Conservation (phyloP, 2,329 filamentous ascomycete species). For the Chalara sp. region DNA sequence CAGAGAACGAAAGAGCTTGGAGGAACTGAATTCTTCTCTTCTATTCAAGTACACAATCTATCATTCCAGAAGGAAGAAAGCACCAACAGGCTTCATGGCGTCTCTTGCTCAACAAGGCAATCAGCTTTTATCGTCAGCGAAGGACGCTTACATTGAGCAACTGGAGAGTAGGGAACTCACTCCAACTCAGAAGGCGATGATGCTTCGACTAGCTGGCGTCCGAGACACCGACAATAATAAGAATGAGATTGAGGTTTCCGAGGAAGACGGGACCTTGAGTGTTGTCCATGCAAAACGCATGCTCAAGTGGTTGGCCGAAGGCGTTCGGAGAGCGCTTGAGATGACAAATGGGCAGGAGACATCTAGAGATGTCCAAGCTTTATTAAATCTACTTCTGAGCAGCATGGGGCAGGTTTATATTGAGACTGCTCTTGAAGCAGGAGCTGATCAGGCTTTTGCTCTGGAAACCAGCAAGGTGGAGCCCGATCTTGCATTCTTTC, state of each 20-base stretch:
- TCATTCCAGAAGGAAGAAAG: conserved; percentile 81
- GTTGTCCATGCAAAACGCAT: conserved; percentile 91
- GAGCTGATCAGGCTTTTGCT: conserved; percentile 63
- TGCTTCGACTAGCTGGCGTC: conserved; percentile 81
- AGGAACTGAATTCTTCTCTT: conserved; percentile 81
- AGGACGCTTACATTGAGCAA: conserved; percentile 84
- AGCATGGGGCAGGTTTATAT: conserved; percentile 82
- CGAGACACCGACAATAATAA: conserved; percentile 68
- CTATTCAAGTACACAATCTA: conserved; percentile 97
- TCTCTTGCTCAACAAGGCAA: conserved; percentile 85
- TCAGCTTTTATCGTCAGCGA: conserved; percentile 78
- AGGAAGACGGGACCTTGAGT: conserved; percentile 80
- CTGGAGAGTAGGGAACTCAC: conserved; percentile 86
- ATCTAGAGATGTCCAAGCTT: conserved; percentile 83
- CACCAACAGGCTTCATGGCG: conserved; percentile 85
- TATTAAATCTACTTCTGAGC: conserved; percentile 75
- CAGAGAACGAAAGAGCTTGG: conserved; percentile 60
- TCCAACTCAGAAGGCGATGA: conserved; percentile 80
- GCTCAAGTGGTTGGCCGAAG: conserved; percentile 95
- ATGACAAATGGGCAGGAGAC: conserved; percentile 83
- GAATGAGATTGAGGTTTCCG: conserved; percentile 83
- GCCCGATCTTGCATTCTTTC: conserved; percentile 80
- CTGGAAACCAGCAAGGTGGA: conserved; percentile 78
- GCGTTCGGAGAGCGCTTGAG: conserved; percentile 84
- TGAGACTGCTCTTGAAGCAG: conserved; percentile 61